These are phyloP conservation scores for Lentinula novae-zelandiae DNA, from an alignment of 1,284 basidiomycete species.

Conservation along the genomic window DNA sequence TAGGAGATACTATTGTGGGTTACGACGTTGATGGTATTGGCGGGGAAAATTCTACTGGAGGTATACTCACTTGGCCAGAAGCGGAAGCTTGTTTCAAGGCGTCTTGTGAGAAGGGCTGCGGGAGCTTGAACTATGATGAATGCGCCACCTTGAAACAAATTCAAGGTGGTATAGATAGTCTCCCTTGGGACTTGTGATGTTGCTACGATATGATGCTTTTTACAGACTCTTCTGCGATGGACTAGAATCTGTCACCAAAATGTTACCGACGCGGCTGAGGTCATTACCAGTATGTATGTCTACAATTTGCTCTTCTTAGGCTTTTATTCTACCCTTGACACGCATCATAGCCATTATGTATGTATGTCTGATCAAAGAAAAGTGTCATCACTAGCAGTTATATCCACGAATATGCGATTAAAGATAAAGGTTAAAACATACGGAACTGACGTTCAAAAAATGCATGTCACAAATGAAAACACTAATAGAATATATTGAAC, in stretches of 20 bases:
- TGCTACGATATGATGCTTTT: not conserved
- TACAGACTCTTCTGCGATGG: too few species aligned
- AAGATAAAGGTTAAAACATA: not conserved
- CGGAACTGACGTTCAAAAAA: not conserved
- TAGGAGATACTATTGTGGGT: constrained; percentile 32
- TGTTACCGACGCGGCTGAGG: too few species aligned
- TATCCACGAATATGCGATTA: too few species aligned
- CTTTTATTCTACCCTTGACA: too few species aligned
- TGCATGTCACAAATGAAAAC: too few species aligned
- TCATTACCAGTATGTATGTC: too few species aligned
- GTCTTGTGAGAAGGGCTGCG: constrained; percentile 33
- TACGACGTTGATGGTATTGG: constrained; percentile 13
- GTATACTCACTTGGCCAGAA: constrained; percentile 35
- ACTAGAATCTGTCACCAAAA: too few species aligned
- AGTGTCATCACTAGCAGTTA: too few species aligned
- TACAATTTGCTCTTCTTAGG: too few species aligned
- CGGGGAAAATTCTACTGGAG: constrained; percentile 13
- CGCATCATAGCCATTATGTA: too few species aligned
- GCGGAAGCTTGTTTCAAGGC: constrained; percentile 41
- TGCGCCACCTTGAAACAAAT: constrained; percentile 40
- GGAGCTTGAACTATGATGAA: constrained; percentile 37
- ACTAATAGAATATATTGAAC: too few species aligned
- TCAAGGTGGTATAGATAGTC: constrained; percentile 32
- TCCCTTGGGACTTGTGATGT: constrained; percentile 26
- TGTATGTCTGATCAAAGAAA: too few species aligned